Base-by-base conservation (phyloP, 495 filamentous ascomycete genomes). In the Aspergillus bertholletiae region DNA sequence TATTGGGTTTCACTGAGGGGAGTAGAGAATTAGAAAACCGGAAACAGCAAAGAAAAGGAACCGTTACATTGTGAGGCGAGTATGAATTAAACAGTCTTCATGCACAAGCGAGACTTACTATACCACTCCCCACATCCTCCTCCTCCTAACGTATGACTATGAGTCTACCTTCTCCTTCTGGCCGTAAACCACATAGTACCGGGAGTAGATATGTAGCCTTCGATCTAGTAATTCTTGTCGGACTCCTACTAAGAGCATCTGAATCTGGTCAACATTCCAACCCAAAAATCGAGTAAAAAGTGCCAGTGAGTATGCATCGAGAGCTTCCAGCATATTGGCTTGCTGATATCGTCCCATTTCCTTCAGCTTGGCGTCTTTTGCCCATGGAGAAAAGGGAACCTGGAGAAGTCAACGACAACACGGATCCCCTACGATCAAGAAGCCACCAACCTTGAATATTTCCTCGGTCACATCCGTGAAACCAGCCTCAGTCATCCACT, bases 401-500 rank as follows among this genome's bases (percentile, higher is more conserved):
- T 51, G 20, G 9, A 51, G 2, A n/a, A 11, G 47, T 50, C 28
- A 50, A 35, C 22, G 15, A 17, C 37, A 20, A 11, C 15, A 5
- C 37, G 7, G 18, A 17, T n/a, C 2, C 7, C 17, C 37, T 2
- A 13, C 3, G 5, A 40, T 17, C 3, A 8, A 40, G 13, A 3
- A 40, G 37, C 3, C 2, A 21, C 27, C 23, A 20, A 51, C 48
- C 58, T 72, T 61, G 26, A 65, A 67, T 22, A 66, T 65, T 11
- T 60, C 46, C n/a, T 59, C 50, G 20, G 34, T 45, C 23, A 76
- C 58, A 30, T 73, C 64, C 43, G 59, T 46, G 41, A 79, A 77
- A 0, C 72, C 74, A 0, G 71, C 61, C 5, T 67, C 59, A 37
- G 60, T 49, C 40, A 65, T 62, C 58, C 63, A 61, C 22, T 53